Percentiles rank a stretch among this genome's conserved stretches.
Conservation (phyloP, 73 alveolate genomes). For the Paramecium sonneborni region DNA sequence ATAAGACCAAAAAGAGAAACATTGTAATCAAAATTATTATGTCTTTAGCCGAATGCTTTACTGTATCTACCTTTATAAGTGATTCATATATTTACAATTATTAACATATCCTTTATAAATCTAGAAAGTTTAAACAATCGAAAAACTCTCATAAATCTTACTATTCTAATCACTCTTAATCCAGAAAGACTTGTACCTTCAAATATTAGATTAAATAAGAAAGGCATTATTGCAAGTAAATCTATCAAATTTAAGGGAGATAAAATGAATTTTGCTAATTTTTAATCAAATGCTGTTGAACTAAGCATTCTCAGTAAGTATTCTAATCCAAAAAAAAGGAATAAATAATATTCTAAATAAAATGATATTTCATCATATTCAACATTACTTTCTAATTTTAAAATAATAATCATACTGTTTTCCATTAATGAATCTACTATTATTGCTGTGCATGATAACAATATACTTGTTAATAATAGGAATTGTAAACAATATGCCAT, state of each 20-base stretch:
- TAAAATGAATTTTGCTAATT: not conserved
- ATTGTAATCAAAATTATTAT: conserved; percentile 9
- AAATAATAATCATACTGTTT: not conserved
- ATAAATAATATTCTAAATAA: not conserved
- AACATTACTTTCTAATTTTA: not conserved
- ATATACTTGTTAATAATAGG: not conserved
- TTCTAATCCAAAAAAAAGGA: conserved; percentile 22
- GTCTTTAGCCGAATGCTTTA: not conserved
- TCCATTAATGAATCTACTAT: conserved; percentile 7
- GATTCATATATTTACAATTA: not conserved
- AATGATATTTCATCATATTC: not conserved
- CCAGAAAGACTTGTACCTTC: not conserved
- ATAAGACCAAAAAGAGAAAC: conserved; percentile 35
- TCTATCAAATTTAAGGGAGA: conserved; percentile 21
- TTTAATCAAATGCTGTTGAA: conserved; percentile 9
- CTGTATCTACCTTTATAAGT: not conserved
- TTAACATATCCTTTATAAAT: not conserved
- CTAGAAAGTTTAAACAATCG: not conserved
- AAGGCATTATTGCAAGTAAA: conserved; percentile 3
- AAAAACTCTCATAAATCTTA: not conserved
- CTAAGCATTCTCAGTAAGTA: conserved; percentile 17
- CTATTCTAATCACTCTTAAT: not conserved
- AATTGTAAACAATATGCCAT: not conserved
- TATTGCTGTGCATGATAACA: not conserved
- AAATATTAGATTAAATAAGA: not conserved